These are phyloP conservation scores for Nakazawaea ambrosiae DNA, from an alignment of 805 yeast species.

Conservation along the genomic window DNA sequence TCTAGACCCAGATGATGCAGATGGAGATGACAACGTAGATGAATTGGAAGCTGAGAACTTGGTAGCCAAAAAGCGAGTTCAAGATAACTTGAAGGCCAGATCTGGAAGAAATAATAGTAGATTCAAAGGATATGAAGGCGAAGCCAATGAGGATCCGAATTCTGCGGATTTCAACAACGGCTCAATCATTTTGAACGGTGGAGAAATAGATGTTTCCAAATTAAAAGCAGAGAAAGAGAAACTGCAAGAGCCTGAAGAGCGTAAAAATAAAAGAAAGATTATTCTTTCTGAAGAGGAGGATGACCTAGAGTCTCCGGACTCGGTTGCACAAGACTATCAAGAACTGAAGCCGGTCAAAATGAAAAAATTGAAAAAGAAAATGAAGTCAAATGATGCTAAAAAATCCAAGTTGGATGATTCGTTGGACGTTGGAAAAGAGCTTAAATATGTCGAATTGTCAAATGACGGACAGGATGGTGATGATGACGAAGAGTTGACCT, in stretches of 20 bases:
- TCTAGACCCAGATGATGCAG: constrained; percentile 26
- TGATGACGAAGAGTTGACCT: constrained; percentile 19
- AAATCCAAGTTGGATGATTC: constrained; percentile 16
- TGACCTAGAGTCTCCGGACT: not conserved
- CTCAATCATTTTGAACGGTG: constrained; percentile 21
- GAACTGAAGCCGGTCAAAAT: constrained; percentile 22
- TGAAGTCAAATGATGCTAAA: constrained; percentile 13
- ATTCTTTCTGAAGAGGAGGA: constrained; percentile 8
- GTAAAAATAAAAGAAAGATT: constrained; percentile 6
- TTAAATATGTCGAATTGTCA: constrained; percentile 21
- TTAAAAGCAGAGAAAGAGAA: not conserved
- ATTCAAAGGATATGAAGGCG: constrained; percentile 19
- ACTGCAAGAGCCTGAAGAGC: not conserved
- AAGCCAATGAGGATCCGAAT: constrained; percentile 17
- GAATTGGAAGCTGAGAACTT: constrained; percentile 34
- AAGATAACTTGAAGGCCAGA: constrained; percentile 17
- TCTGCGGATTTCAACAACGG: constrained; percentile 19
- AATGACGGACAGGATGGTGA: constrained; percentile 20
- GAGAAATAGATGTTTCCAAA: constrained; percentile 2
- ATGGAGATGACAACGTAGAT: constrained; percentile 26
- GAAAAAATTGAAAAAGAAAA: constrained; percentile 20
- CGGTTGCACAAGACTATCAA: constrained; percentile 2
- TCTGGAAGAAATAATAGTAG: constrained; percentile 18
- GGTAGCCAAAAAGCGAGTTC: constrained; percentile 24
- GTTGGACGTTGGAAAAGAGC: constrained; percentile 15